phyloP scores from a whole-genome alignment of 2,329 filamentous ascomycete species.

The Lasiodiplodia citricola region DNA sequence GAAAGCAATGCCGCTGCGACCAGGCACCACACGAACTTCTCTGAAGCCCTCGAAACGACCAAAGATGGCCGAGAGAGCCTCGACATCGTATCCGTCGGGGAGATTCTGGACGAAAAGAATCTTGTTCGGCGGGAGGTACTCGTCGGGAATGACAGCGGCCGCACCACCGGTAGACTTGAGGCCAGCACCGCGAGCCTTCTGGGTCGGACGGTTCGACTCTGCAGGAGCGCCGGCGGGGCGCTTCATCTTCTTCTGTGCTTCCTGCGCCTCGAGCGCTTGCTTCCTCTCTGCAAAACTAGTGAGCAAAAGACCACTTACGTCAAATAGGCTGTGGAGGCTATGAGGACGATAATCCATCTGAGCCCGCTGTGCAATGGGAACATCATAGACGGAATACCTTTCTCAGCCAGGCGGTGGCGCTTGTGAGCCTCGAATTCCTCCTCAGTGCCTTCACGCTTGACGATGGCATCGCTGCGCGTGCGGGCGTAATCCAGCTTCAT shows the following conservation, averaged over 20 bases:
- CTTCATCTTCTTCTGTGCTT: constrained; percentile 79
- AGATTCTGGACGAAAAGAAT: constrained; percentile 93
- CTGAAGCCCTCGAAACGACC: constrained; percentile 90
- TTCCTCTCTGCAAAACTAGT: constrained; percentile 64
- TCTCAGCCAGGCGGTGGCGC: constrained; percentile 81
- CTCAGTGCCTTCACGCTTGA: constrained; percentile 72
- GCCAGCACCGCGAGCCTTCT: constrained; percentile 70
- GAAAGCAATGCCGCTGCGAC: constrained; percentile 87
- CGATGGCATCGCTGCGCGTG: constrained; percentile 84
- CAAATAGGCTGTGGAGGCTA: background rate
- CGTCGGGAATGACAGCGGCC: constrained; percentile 85
- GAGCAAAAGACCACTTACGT: background rate
- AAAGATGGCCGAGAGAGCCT: constrained; percentile 80
- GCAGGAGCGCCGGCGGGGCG: constrained; percentile 59
- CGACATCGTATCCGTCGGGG: constrained; percentile 83
- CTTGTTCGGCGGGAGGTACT: constrained; percentile 97
- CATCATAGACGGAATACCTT: constrained; percentile 64
- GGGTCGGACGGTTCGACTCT: constrained; percentile 64
- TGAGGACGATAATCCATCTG: constrained; percentile 22
- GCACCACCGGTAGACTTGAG: constrained; percentile 75
- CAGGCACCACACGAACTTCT: constrained; percentile 88
- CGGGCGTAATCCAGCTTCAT: constrained; percentile 85
- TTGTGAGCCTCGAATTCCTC: constrained; percentile 91
- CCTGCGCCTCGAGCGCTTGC: constrained; percentile 80
- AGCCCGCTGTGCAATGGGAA: constrained; percentile 22